These are phyloP conservation scores for Thymus mandschuricus DNA, from an alignment of 257 asterid genomes.

Conservation along the genomic window DNA sequence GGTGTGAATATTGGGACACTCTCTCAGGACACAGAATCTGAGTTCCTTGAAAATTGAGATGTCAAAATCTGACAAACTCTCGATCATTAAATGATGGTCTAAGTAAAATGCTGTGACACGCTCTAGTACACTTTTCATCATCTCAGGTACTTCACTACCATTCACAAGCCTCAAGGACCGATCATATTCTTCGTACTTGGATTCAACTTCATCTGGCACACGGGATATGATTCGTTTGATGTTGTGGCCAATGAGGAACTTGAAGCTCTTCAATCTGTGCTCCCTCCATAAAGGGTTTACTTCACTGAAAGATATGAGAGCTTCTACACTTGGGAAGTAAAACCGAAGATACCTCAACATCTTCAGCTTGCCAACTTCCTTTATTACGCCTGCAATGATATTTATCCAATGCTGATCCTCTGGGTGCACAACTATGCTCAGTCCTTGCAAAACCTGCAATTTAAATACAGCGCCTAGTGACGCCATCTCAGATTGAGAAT, in stretches of 20 bases:
- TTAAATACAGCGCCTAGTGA: background rate
- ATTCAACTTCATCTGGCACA: slow-evolving; percentile 14
- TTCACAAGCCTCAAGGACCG: slow-evolving; percentile 23
- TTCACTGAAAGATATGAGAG: background rate
- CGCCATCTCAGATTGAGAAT: background rate
- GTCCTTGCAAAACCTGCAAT: slow-evolving; percentile 1
- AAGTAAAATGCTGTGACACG: slow-evolving; percentile 16
- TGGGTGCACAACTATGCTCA: slow-evolving; percentile 19
- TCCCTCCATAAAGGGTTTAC: background rate
- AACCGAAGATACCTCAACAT: background rate
- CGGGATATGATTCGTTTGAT: slow-evolving; percentile 10
- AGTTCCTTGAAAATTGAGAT: slow-evolving; percentile 21
- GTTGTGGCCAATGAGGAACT: slow-evolving; percentile 11
- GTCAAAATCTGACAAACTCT: slow-evolving; percentile 29
- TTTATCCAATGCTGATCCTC: background rate
- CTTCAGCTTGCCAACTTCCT: background rate
- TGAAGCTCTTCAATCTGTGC: background rate
- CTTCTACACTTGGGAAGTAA: slow-evolving; percentile 13
- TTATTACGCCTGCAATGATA: background rate
- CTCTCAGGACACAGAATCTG: slow-evolving; percentile 31
- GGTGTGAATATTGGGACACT: slow-evolving; percentile 35
- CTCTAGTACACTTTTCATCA: background rate
- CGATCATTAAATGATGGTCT: slow-evolving; percentile 9
- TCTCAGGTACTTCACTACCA: background rate
- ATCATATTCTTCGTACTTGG: slow-evolving; percentile 1